Conservation (phyloP, 2,329 filamentous ascomycete genomes). For the Pestalotiopsis fici region DNA sequence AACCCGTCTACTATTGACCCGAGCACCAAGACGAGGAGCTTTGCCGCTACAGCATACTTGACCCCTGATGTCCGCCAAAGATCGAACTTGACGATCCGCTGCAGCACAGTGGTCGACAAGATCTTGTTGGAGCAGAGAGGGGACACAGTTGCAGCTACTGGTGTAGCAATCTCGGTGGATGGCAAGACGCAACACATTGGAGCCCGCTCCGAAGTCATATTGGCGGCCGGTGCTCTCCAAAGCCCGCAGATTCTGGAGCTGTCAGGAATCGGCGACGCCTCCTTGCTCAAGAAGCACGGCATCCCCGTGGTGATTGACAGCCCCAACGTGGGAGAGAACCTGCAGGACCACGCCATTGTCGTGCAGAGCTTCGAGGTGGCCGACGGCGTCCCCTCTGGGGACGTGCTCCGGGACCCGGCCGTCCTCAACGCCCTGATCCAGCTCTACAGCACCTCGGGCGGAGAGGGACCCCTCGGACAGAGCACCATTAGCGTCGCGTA, state of each 20-base stretch:
- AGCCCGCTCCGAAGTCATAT: constrained; percentile 36
- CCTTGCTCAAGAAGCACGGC: constrained; percentile 38
- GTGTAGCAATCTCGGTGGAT: constrained; percentile 31
- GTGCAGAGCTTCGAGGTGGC: constrained; percentile 40
- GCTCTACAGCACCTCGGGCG: constrained; percentile 35
- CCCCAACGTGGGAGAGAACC: constrained; percentile 44
- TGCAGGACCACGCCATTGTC: constrained; percentile 45
- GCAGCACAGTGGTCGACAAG: constrained; percentile 34
- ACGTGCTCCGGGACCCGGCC: constrained; percentile 35
- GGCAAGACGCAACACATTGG: constrained; percentile 5
- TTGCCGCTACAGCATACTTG: constrained; percentile 33
- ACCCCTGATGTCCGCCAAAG: constrained; percentile 29
- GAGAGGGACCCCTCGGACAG: constrained; percentile 36
- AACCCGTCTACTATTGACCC: constrained; percentile 32
- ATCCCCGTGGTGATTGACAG: constrained; percentile 41
- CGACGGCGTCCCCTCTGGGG: constrained; percentile 36
- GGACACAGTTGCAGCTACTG: constrained; percentile 29
- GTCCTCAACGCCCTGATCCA: constrained; percentile 30
- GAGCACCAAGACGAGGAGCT: constrained; percentile 31
- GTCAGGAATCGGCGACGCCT: constrained; percentile 37
- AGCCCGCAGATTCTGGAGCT: constrained; percentile 35
- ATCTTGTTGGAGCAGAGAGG: constrained; percentile 27
- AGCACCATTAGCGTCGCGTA: constrained; percentile 39
- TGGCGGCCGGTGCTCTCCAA: constrained; percentile 40
- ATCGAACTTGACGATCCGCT: constrained; percentile 34